Evolutionary conservation across 2,329 filamentous ascomycete species (phyloP).

Genomic region (Neopestalotiopsis rosae): DNA sequence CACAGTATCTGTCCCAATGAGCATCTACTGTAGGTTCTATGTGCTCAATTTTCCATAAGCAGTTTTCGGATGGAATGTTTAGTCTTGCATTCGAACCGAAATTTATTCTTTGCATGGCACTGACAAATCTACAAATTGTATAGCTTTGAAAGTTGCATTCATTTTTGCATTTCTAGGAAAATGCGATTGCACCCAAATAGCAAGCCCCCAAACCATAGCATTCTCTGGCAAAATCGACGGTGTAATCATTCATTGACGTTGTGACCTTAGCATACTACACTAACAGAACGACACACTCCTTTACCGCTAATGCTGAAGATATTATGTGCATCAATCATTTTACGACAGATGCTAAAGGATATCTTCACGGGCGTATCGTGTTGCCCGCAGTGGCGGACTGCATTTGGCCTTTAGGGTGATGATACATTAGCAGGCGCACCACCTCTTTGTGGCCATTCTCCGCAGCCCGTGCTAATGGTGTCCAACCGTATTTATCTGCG

Average conservation of each 20-base stretch:
- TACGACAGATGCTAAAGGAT: too few species aligned
- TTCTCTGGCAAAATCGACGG: background rate
- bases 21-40: too few species aligned
- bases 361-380: background rate
- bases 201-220: background rate
- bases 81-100: too few species aligned
- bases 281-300: background rate
- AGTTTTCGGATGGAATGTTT: too few species aligned
- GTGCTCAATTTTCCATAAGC: too few species aligned
- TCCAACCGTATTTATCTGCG: slow-evolving; percentile 31
- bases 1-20: too few species aligned
- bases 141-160: background rate
- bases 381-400: too few species aligned
- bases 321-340: too few species aligned
- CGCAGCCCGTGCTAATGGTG: slow-evolving; percentile 35
- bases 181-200: background rate
- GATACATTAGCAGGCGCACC: background rate
- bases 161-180: background rate
- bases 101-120: too few species aligned
- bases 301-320: too few species aligned
- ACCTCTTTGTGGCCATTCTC: background rate
- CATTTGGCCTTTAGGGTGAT: too few species aligned
- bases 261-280: background rate
- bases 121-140: background rate
- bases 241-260: background rate